Conservation (phyloP, 352 stramenopile species). For the Phytopythium sindhum region DNA sequence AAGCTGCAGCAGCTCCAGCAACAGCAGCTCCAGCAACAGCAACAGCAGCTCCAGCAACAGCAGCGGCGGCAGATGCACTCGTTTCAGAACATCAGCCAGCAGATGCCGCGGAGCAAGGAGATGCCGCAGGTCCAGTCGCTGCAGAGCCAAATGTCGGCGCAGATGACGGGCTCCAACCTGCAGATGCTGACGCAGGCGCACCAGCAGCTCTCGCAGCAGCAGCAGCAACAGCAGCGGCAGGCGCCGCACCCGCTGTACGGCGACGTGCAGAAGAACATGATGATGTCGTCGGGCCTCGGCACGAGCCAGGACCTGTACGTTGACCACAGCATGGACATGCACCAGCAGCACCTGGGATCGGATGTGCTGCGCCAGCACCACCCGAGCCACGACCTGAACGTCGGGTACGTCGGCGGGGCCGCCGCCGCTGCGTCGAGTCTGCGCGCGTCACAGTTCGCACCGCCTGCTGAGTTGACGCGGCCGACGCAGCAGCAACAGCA, state of each 20-base stretch:
- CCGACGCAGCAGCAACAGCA: conserved; percentile 16
- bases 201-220: conserved; percentile 38
- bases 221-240: conserved; percentile 24
- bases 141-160: conserved; percentile 18
- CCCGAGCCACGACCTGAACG: conserved; percentile 26
- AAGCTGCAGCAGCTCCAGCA: conserved; percentile 7
- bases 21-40: conserved; percentile 7
- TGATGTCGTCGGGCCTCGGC: conserved; percentile 38
- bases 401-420: conserved; percentile 4
- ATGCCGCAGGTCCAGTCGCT: conserved; percentile 8
- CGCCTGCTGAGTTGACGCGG: conserved; percentile 18
- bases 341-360: conserved; percentile 18
- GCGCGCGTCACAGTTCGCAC: conserved; percentile 21
- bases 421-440: conserved; percentile 4
- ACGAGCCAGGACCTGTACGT: conserved; percentile 43
- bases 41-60: conserved; percentile 20
- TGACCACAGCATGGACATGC: conserved; percentile 46
- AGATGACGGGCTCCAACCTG: conserved; percentile 28
- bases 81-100: conserved; percentile 9
- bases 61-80: conserved; percentile 34
- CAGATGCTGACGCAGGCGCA: conserved; percentile 40
- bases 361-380: conserved; percentile 49
- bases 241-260: conserved; percentile 50
- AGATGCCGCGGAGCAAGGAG: conserved; percentile 31
- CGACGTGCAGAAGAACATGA: conserved; percentile 46